Evolutionary conservation across 2,329 filamentous ascomycete genomes (phyloP), one percentile per base, ranked within the genome.

Genomic region (Colletotrichum sp.): DNA sequence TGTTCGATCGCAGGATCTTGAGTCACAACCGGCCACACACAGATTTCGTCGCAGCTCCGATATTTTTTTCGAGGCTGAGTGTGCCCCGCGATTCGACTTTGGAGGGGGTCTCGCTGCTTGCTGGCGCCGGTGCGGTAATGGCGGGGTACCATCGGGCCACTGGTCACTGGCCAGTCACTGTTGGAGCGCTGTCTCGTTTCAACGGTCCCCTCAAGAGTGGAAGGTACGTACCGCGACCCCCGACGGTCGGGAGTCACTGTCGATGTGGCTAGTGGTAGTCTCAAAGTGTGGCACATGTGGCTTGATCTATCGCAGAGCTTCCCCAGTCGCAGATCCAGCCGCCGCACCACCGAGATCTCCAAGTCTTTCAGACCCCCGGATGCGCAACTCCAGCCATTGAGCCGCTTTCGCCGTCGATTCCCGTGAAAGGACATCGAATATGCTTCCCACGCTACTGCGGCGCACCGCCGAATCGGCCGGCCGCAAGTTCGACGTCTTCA

Each of bases 401-500:
- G 19, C 32, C 22, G 13, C 27, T 11, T n/a, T 22, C 11, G 25
- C n/a, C 25, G n/a, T 28, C 30, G 9, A 1, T 19, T 3, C 44
- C 52, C 12, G 44, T 28, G 3, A 9, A 8, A 60, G 11, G 22
- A 9, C 2, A 36, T 19, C 59, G 36, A 77, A 30, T 48, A 86
- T 87, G 85, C 80, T 86, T 34, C 78, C 84, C 15, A 85, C 82
- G 4, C 68, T 83, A 4, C 32, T 82, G 3, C 79, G 85, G 19
- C 82, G 84, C 28, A 73, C 75, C 13, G 77, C 77, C 16, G 63
- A 74, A 27, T 25, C 61, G 39, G 76, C 67, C 30, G 57, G 59
- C 13, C 73, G 70, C 6, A 80, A 82, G 28, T 73, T 84, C 55
- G 82, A 77, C 71, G 84, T 88, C 77, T 86, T 88, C 78, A 88